Conservation (phyloP, 2,329 filamentous ascomycete species). For the Phyllosticta citriasiana region DNA sequence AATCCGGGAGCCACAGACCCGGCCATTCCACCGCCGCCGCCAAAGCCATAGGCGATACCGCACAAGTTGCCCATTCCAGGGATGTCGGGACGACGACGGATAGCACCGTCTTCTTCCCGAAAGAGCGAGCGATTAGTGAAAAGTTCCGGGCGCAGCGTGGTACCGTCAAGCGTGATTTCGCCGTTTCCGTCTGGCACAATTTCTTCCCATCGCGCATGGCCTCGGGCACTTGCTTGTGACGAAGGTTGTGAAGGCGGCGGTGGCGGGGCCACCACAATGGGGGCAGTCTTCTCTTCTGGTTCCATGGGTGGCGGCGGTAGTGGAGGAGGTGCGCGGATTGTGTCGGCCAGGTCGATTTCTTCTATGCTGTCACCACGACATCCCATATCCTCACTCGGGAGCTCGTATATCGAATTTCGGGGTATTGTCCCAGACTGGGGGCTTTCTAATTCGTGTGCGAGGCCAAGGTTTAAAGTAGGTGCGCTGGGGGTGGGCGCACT, state of each 20-base stretch:
- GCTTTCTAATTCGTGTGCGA: neutral
- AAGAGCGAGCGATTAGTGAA: neutral
- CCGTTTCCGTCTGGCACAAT: constrained; percentile 3
- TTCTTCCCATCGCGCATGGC: constrained; percentile 6
- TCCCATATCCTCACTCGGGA: neutral
- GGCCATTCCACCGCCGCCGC: constrained; percentile 4
- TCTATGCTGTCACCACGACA: neutral
- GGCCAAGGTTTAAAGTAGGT: neutral
- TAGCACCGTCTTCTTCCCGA: neutral
- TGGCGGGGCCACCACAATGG: neutral
- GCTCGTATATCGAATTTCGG: constrained; percentile 1
- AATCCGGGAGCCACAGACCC: neutral
- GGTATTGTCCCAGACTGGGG: neutral
- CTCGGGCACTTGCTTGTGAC: neutral
- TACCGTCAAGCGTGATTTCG: neutral
- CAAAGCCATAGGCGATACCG: constrained; percentile 2
- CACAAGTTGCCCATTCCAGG: neutral
- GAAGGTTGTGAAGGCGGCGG: neutral
- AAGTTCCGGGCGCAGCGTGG: neutral
- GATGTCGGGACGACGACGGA: neutral
- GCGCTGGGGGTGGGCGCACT: neutral
- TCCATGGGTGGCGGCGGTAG: neutral
- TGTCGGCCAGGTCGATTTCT: neutral
- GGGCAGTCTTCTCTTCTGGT: neutral
- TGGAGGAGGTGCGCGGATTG: neutral